Evolutionary conservation across 495 filamentous ascomycete genomes (phyloP).

Genomic region (Neurospora sp.): DNA sequence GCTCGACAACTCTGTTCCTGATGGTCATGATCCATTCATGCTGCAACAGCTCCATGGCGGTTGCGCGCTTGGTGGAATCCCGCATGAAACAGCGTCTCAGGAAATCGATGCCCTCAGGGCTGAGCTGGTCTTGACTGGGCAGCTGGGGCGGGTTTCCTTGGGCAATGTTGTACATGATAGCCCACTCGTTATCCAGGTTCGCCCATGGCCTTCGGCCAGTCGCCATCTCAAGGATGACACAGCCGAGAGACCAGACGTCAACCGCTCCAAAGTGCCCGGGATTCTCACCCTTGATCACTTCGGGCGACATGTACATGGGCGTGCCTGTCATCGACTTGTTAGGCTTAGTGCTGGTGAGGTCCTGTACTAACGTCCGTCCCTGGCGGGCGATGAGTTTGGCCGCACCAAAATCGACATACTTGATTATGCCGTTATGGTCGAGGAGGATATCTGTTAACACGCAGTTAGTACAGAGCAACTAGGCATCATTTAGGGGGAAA

Average conservation of each 20-base stretch:
- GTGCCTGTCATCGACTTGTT: conserved; percentile 95
- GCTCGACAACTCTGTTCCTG: conserved; percentile 45
- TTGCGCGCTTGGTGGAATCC: conserved; percentile 69
- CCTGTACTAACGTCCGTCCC: conserved; percentile 71
- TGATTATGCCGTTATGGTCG: conserved; percentile 95
- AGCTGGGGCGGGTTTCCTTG: conserved; percentile 87
- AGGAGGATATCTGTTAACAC: conserved; percentile 69
- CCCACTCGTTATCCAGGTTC: conserved; percentile 97
- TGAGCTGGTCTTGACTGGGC: conserved; percentile 73
- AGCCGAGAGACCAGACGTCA: conserved; percentile 95
- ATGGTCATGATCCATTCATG: conserved; percentile 86
- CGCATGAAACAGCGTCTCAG: conserved; percentile 77
- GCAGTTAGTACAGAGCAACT: conserved; percentile 9
- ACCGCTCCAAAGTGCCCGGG: conserved; percentile 72
- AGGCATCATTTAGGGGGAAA: not conserved
- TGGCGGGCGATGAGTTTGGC: conserved; percentile 95
- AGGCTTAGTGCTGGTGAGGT: conserved; percentile 49
- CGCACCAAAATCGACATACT: conserved; percentile 97
- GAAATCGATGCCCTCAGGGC: conserved; percentile 77
- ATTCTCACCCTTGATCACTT: conserved; percentile 85
- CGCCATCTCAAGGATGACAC: conserved; percentile 95
- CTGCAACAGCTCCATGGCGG: conserved; percentile 82
- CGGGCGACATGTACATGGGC: conserved; percentile 99
- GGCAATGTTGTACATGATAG: conserved; percentile 99
- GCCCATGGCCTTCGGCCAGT: conserved; percentile 94